Base-by-base conservation (phyloP, 225 moss, liverwort and hornwort species). In the Pseudisothecium myosuroides region DNA sequence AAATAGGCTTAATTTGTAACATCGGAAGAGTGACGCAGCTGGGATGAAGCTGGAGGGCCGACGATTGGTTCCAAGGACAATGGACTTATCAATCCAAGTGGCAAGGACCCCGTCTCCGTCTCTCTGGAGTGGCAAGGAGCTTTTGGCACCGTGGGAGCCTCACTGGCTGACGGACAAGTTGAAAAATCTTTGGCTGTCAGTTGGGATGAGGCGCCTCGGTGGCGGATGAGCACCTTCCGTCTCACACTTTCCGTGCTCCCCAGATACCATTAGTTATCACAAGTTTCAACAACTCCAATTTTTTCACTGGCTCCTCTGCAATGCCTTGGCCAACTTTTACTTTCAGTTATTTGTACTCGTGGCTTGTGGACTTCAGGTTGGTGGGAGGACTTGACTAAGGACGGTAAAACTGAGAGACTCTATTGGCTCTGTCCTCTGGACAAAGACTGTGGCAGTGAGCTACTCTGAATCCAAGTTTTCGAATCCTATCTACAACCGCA, bases 151-250 rank as follows among this genome's bases (percentile, higher is more conserved):
- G 19, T 4, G 50, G 32, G 13, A 52, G 55, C 9, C 37, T 10
- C 7, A 59, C 41, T 59, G 80, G 59, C 29, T 29, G 59, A 2
- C 41, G 80, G 41, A 39, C 80, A 11, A 12, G 4, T 5, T 32
- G 1, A 20, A 1, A 10, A 62, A 11, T 22, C 45, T 23, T 14
- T 2, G 34, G 14, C 12, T n/a, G 39, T 54, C 58, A 3, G 58
- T 47, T 43, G 69, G 29, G 89, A 91, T 83, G 91, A 29, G 91
- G 91, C 89, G 83, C 80, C 91, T 87, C 87, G 89, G 87, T 89
- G 83, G 87, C 64, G 72, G 89, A 89, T 83, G 86, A 83, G 87
- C 39, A 45, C 64, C 43, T 49, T 19, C 19, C 56, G 1, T 15
- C 6, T 9, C 5, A 3, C 39, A 27, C 39, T 59, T 39, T 58